A percentile compares a stretch with the other conserved stretches of the same genome.
phyloP scores from a whole-genome alignment of 257 asterid genomes.

The Jacaranda copaia region DNA sequence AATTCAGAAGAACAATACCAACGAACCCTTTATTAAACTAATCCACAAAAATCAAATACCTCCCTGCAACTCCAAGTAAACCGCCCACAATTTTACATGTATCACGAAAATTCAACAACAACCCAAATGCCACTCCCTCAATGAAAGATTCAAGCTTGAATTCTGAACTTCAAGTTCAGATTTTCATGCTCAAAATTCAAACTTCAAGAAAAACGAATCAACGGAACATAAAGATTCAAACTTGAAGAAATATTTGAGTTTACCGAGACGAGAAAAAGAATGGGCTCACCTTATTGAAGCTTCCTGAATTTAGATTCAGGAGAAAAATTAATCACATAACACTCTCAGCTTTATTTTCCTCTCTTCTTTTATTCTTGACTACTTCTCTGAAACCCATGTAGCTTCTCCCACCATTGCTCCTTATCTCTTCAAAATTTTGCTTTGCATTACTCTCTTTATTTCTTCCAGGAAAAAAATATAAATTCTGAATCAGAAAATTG shows the following conservation, averaged over 20 bases:
- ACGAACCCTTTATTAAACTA: slow-evolving; percentile 42
- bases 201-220: slow-evolving; percentile 43
- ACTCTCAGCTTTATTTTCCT: slow-evolving; percentile 42
- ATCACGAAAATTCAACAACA: slow-evolving; percentile 41
- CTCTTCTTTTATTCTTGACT: slow-evolving; percentile 37
- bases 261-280: slow-evolving; percentile 34
- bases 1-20: slow-evolving; percentile 34
- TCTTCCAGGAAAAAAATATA: background rate
- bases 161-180: slow-evolving; percentile 57
- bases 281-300: slow-evolving; percentile 64
- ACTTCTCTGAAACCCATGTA: slow-evolving; percentile 45
- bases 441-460: slow-evolving; percentile 48
- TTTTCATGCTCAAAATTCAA: slow-evolving; percentile 48
- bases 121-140: slow-evolving; percentile 55
- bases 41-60: slow-evolving; percentile 43
- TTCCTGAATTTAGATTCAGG: slow-evolving; percentile 49
- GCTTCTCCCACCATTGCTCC: slow-evolving; percentile 52
- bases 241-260: slow-evolving; percentile 45
- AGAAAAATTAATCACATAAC: slow-evolving; percentile 40
- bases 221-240: slow-evolving; percentile 44
- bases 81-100: slow-evolving; percentile 44
- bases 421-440: slow-evolving; percentile 45
- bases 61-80: slow-evolving; percentile 51
- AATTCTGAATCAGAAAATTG: slow-evolving; percentile 51
- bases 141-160: slow-evolving; percentile 53